phyloP scores from a whole-genome alignment of 2,329 filamentous ascomycete genomes.

The Scedosporium minutisporum region DNA sequence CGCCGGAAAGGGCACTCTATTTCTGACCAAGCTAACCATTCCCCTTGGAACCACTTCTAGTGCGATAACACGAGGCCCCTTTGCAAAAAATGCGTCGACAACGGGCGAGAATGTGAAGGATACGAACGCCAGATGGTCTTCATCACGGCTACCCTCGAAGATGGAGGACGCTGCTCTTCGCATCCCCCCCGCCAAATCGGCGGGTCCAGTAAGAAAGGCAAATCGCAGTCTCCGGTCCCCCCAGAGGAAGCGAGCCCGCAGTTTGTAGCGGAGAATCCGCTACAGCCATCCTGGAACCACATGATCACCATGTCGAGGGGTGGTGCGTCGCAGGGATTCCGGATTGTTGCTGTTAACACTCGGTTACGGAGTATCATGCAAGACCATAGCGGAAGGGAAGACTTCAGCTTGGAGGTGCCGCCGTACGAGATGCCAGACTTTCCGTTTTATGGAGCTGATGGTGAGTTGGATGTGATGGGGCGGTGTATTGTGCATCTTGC shows the following conservation, averaged over 20 bases:
- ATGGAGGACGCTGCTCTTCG: constrained; percentile 45
- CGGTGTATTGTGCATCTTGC: constrained; percentile 35
- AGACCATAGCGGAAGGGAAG: constrained; percentile 12
- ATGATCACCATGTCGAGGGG: constrained; percentile 27
- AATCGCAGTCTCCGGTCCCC: constrained; percentile 11
- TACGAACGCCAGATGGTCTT: constrained; percentile 56
- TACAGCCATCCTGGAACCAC: constrained; percentile 36
- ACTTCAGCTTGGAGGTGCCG: constrained; percentile 25
- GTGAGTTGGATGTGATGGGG: constrained; percentile 30
- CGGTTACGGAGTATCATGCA: constrained; percentile 26
- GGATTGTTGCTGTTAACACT: constrained; percentile 36
- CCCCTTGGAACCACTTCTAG: constrained; percentile 20
- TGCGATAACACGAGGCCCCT: constrained; percentile 53
- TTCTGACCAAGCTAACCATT: not conserved
- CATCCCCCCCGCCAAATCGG: constrained; percentile 33
- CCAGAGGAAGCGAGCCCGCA: constrained; percentile 17
- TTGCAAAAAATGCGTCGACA: constrained; percentile 51
- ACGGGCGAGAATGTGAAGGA: constrained; percentile 48
- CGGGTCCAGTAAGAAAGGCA: constrained; percentile 25
- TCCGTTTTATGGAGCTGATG: constrained; percentile 21
- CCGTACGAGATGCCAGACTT: constrained; percentile 28
- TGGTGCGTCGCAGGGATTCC: constrained; percentile 14
- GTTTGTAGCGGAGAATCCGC: constrained; percentile 17
- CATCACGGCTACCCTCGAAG: constrained; percentile 48
- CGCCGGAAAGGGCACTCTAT: not conserved